Percentiles rank a stretch among this genome's conserved stretches.
Conservation (phyloP, 768 basidiomycete genomes). For the Trametes elegans region DNA sequence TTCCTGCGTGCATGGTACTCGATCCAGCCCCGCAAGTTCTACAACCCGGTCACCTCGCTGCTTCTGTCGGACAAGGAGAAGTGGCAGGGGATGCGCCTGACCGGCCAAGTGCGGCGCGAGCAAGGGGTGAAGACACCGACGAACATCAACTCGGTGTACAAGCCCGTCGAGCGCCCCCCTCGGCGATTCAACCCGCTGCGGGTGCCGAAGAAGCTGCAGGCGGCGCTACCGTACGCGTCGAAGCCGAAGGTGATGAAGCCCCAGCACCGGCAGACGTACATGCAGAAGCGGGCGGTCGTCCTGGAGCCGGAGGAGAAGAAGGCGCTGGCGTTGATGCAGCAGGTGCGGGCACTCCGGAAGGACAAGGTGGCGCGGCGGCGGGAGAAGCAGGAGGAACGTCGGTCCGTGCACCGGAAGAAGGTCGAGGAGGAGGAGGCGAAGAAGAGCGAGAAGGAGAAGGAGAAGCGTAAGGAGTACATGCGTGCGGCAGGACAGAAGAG, state of each 20-base stretch:
- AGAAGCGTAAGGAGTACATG: conserved; percentile 78
- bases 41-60: conserved; percentile 93
- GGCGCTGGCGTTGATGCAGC: conserved; percentile 87
- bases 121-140: conserved; percentile 80
- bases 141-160: conserved; percentile 85
- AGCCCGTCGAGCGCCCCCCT: conserved; percentile 70
- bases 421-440: conserved; percentile 63
- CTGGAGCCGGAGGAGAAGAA: conserved; percentile 95
- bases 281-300: conserved; percentile 93
- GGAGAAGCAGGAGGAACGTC: conserved; percentile 85
- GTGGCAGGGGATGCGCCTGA: conserved; percentile 96
- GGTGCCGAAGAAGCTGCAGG: conserved; percentile 88
- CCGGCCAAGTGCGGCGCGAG: conserved; percentile 88
- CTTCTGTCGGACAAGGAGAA: conserved; percentile 75
- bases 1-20: conserved; percentile 98
- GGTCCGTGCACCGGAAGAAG: conserved; percentile 66
- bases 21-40: conserved; percentile 91
- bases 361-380: conserved; percentile 77
- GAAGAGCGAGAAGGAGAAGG: conserved; percentile 68
- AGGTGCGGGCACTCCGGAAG: conserved; percentile 88
- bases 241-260: conserved; percentile 85
- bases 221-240: conserved; percentile 85
- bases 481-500: conserved; percentile 64
- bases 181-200: conserved; percentile 91
- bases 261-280: conserved; percentile 75